A percentile compares a stretch with the other conserved stretches of the same genome.
Evolutionary conservation across 768 basidiomycete genomes (phyloP).

Genomic region (Hericium alpestre): DNA sequence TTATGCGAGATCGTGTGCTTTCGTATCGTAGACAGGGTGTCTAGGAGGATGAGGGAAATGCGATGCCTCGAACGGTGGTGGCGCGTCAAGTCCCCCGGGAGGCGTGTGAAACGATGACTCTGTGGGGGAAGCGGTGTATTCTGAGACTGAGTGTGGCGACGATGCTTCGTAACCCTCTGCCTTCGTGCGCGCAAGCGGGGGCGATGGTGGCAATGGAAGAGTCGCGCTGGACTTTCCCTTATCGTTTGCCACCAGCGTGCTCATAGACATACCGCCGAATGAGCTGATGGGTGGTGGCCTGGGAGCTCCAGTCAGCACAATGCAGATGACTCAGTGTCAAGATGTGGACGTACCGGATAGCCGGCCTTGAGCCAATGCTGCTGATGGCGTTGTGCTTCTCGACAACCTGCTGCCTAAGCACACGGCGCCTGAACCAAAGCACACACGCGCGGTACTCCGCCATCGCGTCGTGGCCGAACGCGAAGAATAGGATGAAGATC

Average conservation of each 20-base stretch:
- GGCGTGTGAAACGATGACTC: not conserved
- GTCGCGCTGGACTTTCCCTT: not conserved
- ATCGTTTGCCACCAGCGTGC: not conserved
- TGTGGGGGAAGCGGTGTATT: not conserved
- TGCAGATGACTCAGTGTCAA: too few relatives aligned
- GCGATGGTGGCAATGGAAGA: not conserved
- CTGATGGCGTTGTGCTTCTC: not conserved
- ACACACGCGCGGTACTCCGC: not conserved
- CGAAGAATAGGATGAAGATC: slow-evolving; percentile 1
- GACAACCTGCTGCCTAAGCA: not conserved
- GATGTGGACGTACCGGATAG: not conserved
- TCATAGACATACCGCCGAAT: not conserved
- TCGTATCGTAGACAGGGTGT: not conserved
- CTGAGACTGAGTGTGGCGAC: not conserved
- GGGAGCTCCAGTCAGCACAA: not conserved
- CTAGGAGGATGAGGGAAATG: not conserved
- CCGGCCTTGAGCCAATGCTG: not conserved
- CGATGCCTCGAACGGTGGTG: not conserved
- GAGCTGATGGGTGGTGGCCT: not conserved
- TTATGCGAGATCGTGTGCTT: not conserved
- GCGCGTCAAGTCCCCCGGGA: not conserved
- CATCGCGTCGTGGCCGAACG: slow-evolving; percentile 1
- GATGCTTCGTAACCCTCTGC: not conserved
- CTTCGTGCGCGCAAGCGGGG: not conserved
- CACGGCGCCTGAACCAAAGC: not conserved